Evolutionary conservation across 2,329 filamentous ascomycete species (phyloP).

Genomic region (Neopestalotiopsis clavispora): DNA sequence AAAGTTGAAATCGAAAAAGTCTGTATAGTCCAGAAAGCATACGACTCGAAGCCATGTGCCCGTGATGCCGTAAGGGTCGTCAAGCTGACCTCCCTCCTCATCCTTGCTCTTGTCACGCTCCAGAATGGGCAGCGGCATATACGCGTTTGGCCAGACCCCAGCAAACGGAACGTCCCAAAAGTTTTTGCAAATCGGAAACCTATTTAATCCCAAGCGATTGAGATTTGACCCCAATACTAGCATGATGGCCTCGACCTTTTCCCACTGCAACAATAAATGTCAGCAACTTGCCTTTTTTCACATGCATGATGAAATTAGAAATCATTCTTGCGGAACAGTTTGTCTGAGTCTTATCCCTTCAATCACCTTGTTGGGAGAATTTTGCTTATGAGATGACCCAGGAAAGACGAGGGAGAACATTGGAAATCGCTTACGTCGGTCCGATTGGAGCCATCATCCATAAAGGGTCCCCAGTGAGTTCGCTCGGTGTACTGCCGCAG

Average conservation of each 20-base stretch:
- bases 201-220: conserved; percentile 48
- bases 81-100: conserved; percentile 49
- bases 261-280: conserved; percentile 54
- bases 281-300: too few relatives aligned
- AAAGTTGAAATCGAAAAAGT: conserved; percentile 77
- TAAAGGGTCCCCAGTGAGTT: conserved; percentile 75
- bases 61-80: conserved; percentile 73
- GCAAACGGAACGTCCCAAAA: conserved; percentile 63
- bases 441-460: conserved; percentile 61
- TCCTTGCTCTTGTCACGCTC: conserved; percentile 42
- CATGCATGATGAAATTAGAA: too few relatives aligned
- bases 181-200: conserved; percentile 50
- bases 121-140: conserved; percentile 40
- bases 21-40: conserved; percentile 68
- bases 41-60: conserved; percentile 73
- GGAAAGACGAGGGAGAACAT: too few relatives aligned
- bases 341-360: too few relatives aligned
- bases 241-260: conserved; percentile 78
- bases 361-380: too few relatives aligned
- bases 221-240: conserved; percentile 71
- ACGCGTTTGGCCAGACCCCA: conserved; percentile 59
- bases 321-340: too few relatives aligned
- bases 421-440: conserved; percentile 53
- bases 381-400: too few relatives aligned
- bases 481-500: conserved; percentile 67